A percentile compares a stretch with the other conserved stretches of the same genome.
phyloP scores from a whole-genome alignment of 345 rosid genomes.

The Carallia pectinifolia region DNA sequence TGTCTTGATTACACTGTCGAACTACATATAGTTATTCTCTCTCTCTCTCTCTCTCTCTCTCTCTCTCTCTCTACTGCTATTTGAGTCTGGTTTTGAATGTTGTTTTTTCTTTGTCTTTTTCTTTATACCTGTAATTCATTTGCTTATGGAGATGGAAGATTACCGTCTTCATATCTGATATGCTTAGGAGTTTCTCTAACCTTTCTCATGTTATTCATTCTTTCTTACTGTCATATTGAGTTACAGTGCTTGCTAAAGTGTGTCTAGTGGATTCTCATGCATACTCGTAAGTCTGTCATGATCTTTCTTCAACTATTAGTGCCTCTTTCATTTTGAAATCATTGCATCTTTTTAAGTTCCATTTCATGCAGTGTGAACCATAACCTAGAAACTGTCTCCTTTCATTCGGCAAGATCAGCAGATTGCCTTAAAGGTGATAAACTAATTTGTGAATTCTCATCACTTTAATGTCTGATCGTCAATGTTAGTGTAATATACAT shows the following conservation, averaged over 20 bases:
- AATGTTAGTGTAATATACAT: no score
- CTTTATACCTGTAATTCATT: not conserved
- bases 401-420: not conserved
- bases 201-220: no score
- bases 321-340: not conserved
- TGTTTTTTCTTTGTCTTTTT: not conserved
- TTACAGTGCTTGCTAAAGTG: conserved; percentile 94
- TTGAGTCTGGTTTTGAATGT: not conserved
- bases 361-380: not conserved
- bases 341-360: not conserved
- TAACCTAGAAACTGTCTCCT: not conserved
- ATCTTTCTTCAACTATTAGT: not conserved
- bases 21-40: conserved; percentile 45
- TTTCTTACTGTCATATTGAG: conserved; percentile 40
- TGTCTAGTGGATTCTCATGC: conserved; percentile 63
- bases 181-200: not conserved
- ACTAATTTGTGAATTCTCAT: no score
- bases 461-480: no score
- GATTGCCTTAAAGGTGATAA: not conserved
- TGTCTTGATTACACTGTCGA: conserved; percentile 44
- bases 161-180: not conserved
- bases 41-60: no score
- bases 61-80: not conserved
- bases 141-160: not conserved
- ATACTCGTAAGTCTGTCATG: conserved; percentile 57